Percentiles rank a stretch among this genome's conserved stretches.
These are phyloP conservation scores for Wallacemonas sp. DNA, from an alignment of 208 protist genomes.

Conservation along the genomic window DNA sequence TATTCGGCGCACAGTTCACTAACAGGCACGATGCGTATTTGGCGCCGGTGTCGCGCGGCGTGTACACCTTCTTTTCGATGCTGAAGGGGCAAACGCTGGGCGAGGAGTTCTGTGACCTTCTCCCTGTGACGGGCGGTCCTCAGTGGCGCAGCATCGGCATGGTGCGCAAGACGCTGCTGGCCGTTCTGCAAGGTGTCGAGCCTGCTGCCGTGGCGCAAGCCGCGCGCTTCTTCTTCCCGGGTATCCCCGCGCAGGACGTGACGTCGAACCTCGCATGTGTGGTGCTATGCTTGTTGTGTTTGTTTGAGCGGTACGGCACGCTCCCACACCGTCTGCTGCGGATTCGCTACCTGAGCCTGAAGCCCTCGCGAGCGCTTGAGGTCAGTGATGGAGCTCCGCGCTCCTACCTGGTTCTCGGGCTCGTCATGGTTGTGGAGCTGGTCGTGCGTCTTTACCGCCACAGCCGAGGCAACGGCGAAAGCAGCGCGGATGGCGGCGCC, in stretches of 20 bases:
- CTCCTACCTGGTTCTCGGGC: constrained; percentile 64
- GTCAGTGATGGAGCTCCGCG: constrained; percentile 54
- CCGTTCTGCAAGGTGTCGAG: constrained; percentile 53
- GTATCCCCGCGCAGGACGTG: constrained; percentile 61
- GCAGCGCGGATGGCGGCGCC: constrained; percentile 5
- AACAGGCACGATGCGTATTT: constrained; percentile 76
- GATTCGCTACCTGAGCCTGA: constrained; percentile 72
- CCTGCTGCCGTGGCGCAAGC: constrained; percentile 48
- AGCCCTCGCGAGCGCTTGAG: constrained; percentile 48
- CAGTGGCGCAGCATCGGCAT: constrained; percentile 44
- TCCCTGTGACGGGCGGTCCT: constrained; percentile 51
- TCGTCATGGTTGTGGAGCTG: constrained; percentile 73
- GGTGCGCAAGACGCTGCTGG: constrained; percentile 47
- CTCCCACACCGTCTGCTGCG: constrained; percentile 61
- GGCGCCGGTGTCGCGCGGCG: constrained; percentile 32
- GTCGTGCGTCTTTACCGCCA: constrained; percentile 76
- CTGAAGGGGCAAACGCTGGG: constrained; percentile 75
- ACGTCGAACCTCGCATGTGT: constrained; percentile 44
- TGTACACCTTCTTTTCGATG: constrained; percentile 76
- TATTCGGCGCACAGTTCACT: constrained; percentile 72
- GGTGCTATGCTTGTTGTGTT: constrained; percentile 54
- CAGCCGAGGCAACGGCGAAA: constrained; percentile 16
- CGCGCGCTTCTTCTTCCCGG: constrained; percentile 55
- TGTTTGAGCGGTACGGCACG: constrained; percentile 83
- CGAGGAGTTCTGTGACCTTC: constrained; percentile 85